Conservation (phyloP, 2,329 filamentous ascomycete genomes). For the Diplodia corticola region DNA sequence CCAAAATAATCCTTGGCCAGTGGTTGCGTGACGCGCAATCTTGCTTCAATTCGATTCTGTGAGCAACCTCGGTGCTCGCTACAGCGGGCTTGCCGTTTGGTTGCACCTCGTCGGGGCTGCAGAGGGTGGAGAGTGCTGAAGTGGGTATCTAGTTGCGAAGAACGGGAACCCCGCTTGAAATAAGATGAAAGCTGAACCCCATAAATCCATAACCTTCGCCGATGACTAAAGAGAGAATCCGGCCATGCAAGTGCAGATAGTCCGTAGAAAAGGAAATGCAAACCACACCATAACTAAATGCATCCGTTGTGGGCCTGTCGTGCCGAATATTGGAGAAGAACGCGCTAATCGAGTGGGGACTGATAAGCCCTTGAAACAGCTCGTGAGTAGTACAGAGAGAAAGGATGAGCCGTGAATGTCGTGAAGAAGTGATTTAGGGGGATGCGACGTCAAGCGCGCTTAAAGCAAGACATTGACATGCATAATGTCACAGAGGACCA, state of each 20-base stretch:
- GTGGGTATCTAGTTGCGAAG: constrained; percentile 14
- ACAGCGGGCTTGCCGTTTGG: too few species aligned
- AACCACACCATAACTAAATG: not conserved
- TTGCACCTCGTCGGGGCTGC: not conserved
- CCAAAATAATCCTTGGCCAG: not conserved
- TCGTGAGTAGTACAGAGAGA: constrained; percentile 1
- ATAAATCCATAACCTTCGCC: constrained; percentile 1
- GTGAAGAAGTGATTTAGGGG: not conserved
- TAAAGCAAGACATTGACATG: not conserved
- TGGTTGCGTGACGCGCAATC: not conserved
- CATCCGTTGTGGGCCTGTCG: not conserved
- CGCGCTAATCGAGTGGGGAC: not conserved
- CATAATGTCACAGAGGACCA: not conserved
- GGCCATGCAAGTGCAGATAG: constrained; percentile 5
- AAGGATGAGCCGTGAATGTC: constrained; percentile 2
- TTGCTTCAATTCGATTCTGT: not conserved
- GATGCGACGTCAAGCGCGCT: not conserved
- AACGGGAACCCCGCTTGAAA: not conserved
- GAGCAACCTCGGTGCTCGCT: not conserved
- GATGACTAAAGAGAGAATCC: constrained; percentile 11
- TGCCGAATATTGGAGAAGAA: not conserved
- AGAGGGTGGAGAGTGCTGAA: not conserved
- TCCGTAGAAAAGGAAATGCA: not conserved
- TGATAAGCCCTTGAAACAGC: not conserved
- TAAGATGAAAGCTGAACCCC: not conserved